phyloP scores from a whole-genome alignment of 208 protist genomes.

The Leishmania arabica region DNA sequence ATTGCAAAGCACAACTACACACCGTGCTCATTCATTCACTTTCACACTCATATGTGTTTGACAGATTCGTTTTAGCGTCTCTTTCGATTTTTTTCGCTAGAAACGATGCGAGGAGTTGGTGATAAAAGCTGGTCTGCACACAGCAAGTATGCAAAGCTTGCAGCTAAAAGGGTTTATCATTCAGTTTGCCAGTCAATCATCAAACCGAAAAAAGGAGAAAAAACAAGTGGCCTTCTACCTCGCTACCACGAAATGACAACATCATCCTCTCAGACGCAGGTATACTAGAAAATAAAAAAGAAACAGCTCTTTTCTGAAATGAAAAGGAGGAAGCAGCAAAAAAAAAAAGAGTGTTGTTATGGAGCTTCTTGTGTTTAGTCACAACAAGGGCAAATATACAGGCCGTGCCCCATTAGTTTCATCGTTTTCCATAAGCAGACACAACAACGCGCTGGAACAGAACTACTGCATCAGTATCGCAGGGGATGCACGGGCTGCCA shows the following conservation, averaged over 20 bases:
- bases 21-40: background rate
- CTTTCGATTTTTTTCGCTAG: background rate
- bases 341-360: background rate
- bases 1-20: background rate
- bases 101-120: background rate
- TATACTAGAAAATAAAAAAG: background rate
- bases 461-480: background rate
- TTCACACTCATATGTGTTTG: background rate
- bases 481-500: slow-evolving; percentile 28
- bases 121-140: background rate
- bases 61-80: background rate
- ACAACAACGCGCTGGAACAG: slow-evolving; percentile 27
- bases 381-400: slow-evolving; percentile 35
- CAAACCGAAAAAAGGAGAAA: slow-evolving; percentile 7
- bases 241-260: background rate
- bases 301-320: background rate
- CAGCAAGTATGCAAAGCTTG: background rate
- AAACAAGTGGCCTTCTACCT: slow-evolving; percentile 6
- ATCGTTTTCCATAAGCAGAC: slow-evolving; percentile 38
- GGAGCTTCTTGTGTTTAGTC: slow-evolving; percentile 16
- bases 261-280: background rate
- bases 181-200: too few relatives aligned
- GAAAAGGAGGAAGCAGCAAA: background rate
- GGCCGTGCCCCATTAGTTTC: slow-evolving; percentile 16
- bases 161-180: background rate